Evolutionary conservation across 306 rosid genomes (phyloP), one percentile per base, ranked within the genome.

Genomic region (Pterocarpus macrocarpus): DNA sequence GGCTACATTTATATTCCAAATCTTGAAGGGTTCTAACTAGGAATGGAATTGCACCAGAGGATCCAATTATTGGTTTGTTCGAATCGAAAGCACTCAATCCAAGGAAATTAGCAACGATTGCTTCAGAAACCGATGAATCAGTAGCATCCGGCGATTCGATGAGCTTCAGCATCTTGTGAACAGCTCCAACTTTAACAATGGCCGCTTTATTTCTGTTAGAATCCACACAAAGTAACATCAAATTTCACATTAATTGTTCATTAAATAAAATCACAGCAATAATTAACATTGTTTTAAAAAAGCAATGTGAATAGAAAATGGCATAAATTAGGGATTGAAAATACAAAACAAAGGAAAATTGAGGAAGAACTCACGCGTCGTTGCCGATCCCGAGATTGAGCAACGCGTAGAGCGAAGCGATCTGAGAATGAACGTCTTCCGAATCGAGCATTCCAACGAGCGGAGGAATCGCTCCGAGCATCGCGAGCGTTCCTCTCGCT

Each of bases 321-420:
- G 17, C 62, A 73, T 5, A 34, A 45, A 69, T 28, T 33, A 14
- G 2, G 41, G 10, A 4, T 33, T 57, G 4, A 6, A 22, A 43
- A 16, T 13, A 13, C 17, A 62, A 53, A 44, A 14, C 28, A 41
- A 36, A 49, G 22, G 14, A 38, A 50, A 67, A 45, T 43, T 7
- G 15, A 33, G 35, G 47, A 14, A 34, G n/a, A 86, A 91, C 99
- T 78, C 71, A 96, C 99, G 83, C 84, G 70, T 96, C 94, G 85
- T 92, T 96, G 71, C 94, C 97, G 88, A 96, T 93, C 59, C 93
- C 99, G 69, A 96, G 97, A 85, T 96, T 96, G 90, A 96, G 99
- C 17, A 96, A 79, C 5, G 98, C 98, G 38, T 96, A 96, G 67
- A 96, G 99, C 56, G 98, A 86, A 47, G 92, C 93, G 89, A 93